Conservation (phyloP, 352 stramenopile genomes). For the Pythium sukuiense region DNA sequence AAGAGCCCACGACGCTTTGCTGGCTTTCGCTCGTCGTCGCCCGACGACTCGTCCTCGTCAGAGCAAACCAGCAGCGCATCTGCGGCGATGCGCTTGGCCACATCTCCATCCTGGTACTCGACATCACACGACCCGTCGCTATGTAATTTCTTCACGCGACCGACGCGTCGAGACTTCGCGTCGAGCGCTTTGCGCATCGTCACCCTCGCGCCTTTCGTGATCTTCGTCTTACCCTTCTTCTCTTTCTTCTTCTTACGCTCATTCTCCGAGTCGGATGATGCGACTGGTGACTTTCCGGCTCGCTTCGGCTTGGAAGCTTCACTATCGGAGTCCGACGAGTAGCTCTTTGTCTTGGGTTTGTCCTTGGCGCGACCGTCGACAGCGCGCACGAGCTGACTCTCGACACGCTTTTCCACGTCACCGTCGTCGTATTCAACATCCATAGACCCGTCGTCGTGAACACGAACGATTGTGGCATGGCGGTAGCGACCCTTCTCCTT, state of each 20-base stretch:
- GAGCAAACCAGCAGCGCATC: conserved; percentile 17
- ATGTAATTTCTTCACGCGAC: conserved; percentile 40
- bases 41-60: conserved; percentile 10
- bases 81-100: conserved; percentile 31
- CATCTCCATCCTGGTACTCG: conserved; percentile 56
- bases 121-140: conserved; percentile 64
- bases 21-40: conserved; percentile 1
- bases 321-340: not conserved
- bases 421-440: conserved; percentile 71
- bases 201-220: conserved; percentile 32
- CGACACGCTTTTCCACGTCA: conserved; percentile 31
- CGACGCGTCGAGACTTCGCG: conserved; percentile 31
- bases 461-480: conserved; percentile 41
- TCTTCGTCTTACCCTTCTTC: conserved; percentile 22
- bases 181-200: conserved; percentile 42
- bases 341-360: not conserved
- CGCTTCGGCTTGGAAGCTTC: not conserved
- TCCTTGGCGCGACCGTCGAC: not conserved
- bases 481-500: conserved; percentile 47
- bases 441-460: conserved; percentile 51
- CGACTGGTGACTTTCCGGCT: not conserved
- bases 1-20: not conserved
- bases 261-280: not conserved
- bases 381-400: not conserved
- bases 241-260: conserved; percentile 7